Base-by-base conservation (phyloP, 2,329 filamentous ascomycete species). In the Aspergillus nomiae region DNA sequence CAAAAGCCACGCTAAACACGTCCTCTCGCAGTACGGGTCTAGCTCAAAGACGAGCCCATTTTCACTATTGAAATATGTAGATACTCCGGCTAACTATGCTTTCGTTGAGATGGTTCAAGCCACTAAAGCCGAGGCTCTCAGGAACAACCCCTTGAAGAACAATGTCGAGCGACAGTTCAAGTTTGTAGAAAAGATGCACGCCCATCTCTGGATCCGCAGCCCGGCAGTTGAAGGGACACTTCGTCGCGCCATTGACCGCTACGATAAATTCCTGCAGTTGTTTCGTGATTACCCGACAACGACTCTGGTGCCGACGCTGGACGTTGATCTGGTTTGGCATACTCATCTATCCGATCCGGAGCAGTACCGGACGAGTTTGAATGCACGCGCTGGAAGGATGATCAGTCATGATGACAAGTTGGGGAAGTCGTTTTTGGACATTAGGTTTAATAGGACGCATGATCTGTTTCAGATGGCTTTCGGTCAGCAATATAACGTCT, bases 321-420 rank as follows among this genome's bases (percentile, higher is more conserved):
- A 77, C 34, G 69, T 77, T 26, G 75, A 77, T 58, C 67, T 77
- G 12, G 72, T 68, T 51, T 77, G 75, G 74, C 74, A 77, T 62
- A 77, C 74, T 5, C 74, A 77, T 61, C 70, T 76, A 45, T 66
- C 64, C 16, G 70, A 70, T 34, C 59, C 64, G 2, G 51, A 50
- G 3, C 68, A 71, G 55, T 76, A 72, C 56, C 50, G 92, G 12
- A 28, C 12, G 1, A 58, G 56, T 26, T 81, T 84, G 64, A 77
- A 79, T 0, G 32, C 53, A 79, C 2, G 50, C 11, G 41, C 19
- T 0, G 65, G 66, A 2, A 85, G 84, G 61, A 90, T 91, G 69
- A 83, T 93, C 65, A 87, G 92, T 69, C 91, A 94, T 71, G 89
- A 94, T 72, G 91, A 94, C 79, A 92, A 92, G 76, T 86, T 94